Percentiles rank a stretch among this genome's conserved stretches.
Evolutionary conservation across 1,139 yeast species (phyloP).

Genomic region (Sugiyamaella japonica): DNA sequence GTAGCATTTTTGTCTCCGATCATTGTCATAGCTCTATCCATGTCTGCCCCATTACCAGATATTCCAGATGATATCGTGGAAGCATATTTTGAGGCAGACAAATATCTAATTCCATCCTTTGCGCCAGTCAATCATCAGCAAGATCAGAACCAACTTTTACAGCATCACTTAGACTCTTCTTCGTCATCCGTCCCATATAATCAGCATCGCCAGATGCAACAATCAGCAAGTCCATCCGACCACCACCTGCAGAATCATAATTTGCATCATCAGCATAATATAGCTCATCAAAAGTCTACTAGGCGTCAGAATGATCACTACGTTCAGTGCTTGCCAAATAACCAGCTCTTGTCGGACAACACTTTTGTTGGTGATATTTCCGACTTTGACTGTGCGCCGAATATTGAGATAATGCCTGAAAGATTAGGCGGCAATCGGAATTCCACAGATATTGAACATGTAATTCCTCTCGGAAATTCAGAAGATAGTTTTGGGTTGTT

Average conservation of each 20-base stretch:
- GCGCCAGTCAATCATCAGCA: slow-evolving; percentile 2
- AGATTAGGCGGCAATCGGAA: not conserved
- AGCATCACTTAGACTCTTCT: slow-evolving; percentile 4
- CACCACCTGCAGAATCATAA: not conserved
- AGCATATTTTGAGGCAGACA: slow-evolving; percentile 16
- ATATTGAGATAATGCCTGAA: not conserved
- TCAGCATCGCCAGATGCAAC: slow-evolving; percentile 1
- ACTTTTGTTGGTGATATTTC: slow-evolving; percentile 1
- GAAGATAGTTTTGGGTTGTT: slow-evolving; percentile 4
- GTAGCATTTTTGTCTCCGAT: not conserved
- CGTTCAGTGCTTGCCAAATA: not conserved
- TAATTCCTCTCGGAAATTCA: not conserved
- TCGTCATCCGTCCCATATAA: slow-evolving; percentile 9
- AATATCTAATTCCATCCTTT: slow-evolving; percentile 8
- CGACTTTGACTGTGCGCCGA: slow-evolving; percentile 1
- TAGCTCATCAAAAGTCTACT: not conserved
- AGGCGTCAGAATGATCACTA: slow-evolving; percentile 2
- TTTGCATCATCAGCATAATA: slow-evolving; percentile 6
- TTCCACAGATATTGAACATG: not conserved
- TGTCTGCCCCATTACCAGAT: slow-evolving; percentile 14
- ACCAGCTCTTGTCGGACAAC: not conserved
- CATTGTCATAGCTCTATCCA: not conserved
- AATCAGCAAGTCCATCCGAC: not conserved
- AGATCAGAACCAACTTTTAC: slow-evolving; percentile 7
- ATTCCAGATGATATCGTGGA: slow-evolving; percentile 17